Percentiles rank a stretch among this genome's conserved stretches.
phyloP scores from a whole-genome alignment of 139 green algal species.

The Tetradesmus lagerheimii region DNA sequence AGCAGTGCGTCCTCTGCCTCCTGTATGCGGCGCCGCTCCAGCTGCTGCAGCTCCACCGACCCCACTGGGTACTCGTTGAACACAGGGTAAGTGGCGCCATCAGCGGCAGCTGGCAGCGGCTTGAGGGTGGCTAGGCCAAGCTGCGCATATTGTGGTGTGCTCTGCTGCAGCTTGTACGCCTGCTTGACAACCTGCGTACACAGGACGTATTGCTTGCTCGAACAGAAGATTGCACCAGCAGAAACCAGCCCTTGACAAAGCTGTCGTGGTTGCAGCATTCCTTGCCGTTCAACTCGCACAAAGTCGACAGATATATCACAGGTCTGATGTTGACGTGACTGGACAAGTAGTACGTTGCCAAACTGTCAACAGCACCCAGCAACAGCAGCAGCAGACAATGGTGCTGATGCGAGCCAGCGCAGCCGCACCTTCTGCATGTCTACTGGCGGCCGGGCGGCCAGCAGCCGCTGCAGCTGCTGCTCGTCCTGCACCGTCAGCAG shows the following conservation, averaged over 20 bases:
- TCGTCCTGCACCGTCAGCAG: constrained; percentile 53
- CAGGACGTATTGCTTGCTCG: not conserved
- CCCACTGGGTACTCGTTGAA: constrained; percentile 57
- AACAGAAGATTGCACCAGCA: no score
- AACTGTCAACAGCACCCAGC: not conserved
- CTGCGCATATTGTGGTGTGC: constrained; percentile 47
- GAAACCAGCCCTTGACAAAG: no score
- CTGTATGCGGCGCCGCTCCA: constrained; percentile 63
- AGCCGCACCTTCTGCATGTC: constrained; percentile 59
- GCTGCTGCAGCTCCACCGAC: constrained; percentile 56
- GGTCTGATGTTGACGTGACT: not conserved
- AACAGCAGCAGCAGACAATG: constrained; percentile 13
- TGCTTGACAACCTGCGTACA: constrained; percentile 52
- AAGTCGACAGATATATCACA: not conserved
- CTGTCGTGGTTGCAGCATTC: no score
- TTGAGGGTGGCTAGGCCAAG: constrained; percentile 38
- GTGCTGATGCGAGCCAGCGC: not conserved
- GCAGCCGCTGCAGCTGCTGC: constrained; percentile 50
- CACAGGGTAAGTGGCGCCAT: constrained; percentile 58
- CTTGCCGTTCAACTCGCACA: no score
- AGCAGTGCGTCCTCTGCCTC: constrained; percentile 72
- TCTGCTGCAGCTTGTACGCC: constrained; percentile 51
- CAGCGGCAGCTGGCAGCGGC: constrained; percentile 48
- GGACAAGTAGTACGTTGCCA: not conserved
- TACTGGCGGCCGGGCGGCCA: constrained; percentile 51